These are phyloP conservation scores for Suhomyces wounanorum DNA, from an alignment of 1,139 yeast species.

Conservation along the genomic window DNA sequence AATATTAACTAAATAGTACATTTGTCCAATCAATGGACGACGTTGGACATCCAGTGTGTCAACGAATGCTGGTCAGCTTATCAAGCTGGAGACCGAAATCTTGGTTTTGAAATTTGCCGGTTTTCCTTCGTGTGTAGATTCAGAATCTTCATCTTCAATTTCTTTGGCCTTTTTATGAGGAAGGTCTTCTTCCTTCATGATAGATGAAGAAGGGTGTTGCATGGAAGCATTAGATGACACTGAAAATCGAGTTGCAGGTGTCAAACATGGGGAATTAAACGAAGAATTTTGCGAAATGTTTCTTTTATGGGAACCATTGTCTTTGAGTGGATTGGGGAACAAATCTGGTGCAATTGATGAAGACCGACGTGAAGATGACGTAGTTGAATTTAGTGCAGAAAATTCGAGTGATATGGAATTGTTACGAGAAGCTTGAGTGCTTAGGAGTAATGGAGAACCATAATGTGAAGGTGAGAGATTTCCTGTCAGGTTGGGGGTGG, in stretches of 20 bases:
- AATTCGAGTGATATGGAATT: slow-evolving; percentile 42
- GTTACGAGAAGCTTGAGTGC: slow-evolving; percentile 35
- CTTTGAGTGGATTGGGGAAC: slow-evolving; percentile 39
- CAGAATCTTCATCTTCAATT: slow-evolving; percentile 6
- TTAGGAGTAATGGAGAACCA: slow-evolving; percentile 35
- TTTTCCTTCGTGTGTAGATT: slow-evolving; percentile 2
- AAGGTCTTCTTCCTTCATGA: slow-evolving; percentile 12
- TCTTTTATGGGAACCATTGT: slow-evolving; percentile 23
- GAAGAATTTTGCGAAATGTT: slow-evolving; percentile 37
- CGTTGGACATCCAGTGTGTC: slow-evolving; percentile 14
- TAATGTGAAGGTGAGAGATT: slow-evolving; percentile 29
- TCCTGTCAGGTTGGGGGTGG: slow-evolving; percentile 17
- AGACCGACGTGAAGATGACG: slow-evolving; percentile 37
- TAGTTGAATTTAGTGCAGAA: slow-evolving; percentile 27
- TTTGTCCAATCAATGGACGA: slow-evolving; percentile 15
- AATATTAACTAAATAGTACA: slow-evolving; percentile 6
- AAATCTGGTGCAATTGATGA: slow-evolving; percentile 42
- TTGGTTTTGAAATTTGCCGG: slow-evolving; percentile 18
- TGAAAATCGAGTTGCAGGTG: slow-evolving; percentile 32
- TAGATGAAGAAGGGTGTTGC: slow-evolving; percentile 9
- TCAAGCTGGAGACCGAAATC: slow-evolving; percentile 31
- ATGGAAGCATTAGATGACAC: slow-evolving; percentile 28
- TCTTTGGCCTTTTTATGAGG: slow-evolving; percentile 12
- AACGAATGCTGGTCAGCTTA: slow-evolving; percentile 20
- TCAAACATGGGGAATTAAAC: slow-evolving; percentile 32